A percentile compares a stretch with the other conserved stretches of the same genome.
Evolutionary conservation across 768 basidiomycete species (phyloP).

Genomic region (Lactifluus rugatus): DNA sequence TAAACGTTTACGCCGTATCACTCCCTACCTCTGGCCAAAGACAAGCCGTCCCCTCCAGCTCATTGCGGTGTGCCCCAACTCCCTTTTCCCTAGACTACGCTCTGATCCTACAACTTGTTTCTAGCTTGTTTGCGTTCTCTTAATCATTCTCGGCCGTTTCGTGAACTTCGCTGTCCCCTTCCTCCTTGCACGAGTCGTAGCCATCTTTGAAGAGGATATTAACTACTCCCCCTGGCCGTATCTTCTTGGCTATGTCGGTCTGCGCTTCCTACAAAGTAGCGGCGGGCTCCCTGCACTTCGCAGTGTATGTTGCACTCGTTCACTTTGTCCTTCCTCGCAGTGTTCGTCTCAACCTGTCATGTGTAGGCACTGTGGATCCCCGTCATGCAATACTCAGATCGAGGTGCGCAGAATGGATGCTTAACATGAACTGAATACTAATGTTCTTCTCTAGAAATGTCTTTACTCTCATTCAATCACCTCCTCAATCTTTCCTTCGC

Average conservation of each 20-base stretch:
- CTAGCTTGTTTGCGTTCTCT: slow-evolving; percentile 55
- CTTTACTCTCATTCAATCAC: slow-evolving; percentile 76
- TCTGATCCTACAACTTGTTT: neutral
- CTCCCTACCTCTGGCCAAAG: slow-evolving; percentile 80
- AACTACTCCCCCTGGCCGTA: slow-evolving; percentile 54
- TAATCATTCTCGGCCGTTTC: slow-evolving; percentile 67
- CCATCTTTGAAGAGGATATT: slow-evolving; percentile 39
- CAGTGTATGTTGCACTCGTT: slow-evolving; percentile 23
- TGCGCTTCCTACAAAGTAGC: slow-evolving; percentile 67
- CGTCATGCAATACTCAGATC: slow-evolving; percentile 82
- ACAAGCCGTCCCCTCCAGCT: slow-evolving; percentile 57
- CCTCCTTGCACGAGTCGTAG: slow-evolving; percentile 56
- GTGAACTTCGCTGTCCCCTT: slow-evolving; percentile 67
- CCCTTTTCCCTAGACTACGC: neutral
- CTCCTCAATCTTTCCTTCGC: slow-evolving; percentile 78
- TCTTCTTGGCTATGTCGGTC: slow-evolving; percentile 53
- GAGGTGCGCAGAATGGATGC: slow-evolving; percentile 32
- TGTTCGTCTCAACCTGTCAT: neutral
- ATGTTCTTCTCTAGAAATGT: slow-evolving; percentile 53
- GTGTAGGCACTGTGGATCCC: slow-evolving; percentile 67
- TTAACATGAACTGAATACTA: neutral
- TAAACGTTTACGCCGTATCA: slow-evolving; percentile 51
- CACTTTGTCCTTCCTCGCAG: neutral
- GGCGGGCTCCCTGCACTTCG: slow-evolving; percentile 67
- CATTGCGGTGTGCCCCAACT: slow-evolving; percentile 41